Evolutionary conservation across 2,329 filamentous ascomycete species (phyloP).

Genomic region (Cadophora sp.): DNA sequence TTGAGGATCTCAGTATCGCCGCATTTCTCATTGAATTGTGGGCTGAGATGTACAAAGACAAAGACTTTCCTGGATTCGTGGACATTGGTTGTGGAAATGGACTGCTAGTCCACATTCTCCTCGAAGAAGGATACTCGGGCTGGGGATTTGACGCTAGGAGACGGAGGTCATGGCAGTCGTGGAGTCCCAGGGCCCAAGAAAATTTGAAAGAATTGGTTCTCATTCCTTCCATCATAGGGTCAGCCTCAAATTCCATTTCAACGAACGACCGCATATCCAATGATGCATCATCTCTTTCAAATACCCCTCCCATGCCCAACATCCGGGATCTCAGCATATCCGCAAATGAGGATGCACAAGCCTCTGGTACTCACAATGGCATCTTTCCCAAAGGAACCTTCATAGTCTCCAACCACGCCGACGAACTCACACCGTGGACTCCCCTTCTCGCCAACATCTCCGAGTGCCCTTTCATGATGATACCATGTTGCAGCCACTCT

Average conservation of each 20-base stretch:
- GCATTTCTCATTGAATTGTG: slow-evolving; percentile 94
- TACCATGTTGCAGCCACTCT: slow-evolving; percentile 93
- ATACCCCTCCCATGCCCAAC: slow-evolving; percentile 15
- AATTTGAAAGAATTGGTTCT: slow-evolving; percentile 65
- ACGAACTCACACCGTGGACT: slow-evolving; percentile 96
- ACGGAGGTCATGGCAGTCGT: slow-evolving; percentile 84
- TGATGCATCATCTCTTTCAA: background rate
- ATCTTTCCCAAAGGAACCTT: slow-evolving; percentile 78
- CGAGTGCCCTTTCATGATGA: slow-evolving; percentile 83
- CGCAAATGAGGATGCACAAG: slow-evolving; percentile 47
- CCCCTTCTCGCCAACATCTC: slow-evolving; percentile 83
- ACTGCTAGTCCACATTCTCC: slow-evolving; percentile 82
- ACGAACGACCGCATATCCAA: background rate
- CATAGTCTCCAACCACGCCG: slow-evolving; percentile 95
- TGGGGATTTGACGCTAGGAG: slow-evolving; percentile 92
- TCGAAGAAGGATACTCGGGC: slow-evolving; percentile 79
- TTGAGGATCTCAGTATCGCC: slow-evolving; percentile 90
- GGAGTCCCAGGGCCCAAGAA: slow-evolving; percentile 57
- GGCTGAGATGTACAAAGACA: slow-evolving; percentile 75
- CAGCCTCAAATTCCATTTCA: background rate
- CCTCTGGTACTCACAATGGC: slow-evolving; percentile 59
- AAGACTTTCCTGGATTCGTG: slow-evolving; percentile 83
- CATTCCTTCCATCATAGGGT: slow-evolving; percentile 54
- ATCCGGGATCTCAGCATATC: background rate
- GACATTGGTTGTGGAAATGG: slow-evolving; percentile 98